Evolutionary conservation across 2,329 filamentous ascomycete genomes (phyloP).

Genomic region (Trichoderma brevicompactum): DNA sequence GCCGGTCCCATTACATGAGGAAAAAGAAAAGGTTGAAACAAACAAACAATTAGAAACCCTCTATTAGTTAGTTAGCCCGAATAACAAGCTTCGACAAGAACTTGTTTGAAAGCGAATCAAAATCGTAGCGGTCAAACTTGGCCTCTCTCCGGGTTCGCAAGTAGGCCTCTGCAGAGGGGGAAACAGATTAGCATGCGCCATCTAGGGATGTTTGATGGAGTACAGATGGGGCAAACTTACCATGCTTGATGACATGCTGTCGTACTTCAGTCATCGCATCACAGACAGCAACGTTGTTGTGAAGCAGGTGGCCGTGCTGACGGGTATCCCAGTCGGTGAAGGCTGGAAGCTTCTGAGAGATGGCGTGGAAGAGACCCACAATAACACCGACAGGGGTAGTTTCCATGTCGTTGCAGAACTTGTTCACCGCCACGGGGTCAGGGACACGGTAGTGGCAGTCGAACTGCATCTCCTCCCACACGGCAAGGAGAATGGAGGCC

Average conservation of each 20-base stretch:
- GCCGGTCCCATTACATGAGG: constrained; percentile 29
- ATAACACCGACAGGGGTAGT: constrained; percentile 94
- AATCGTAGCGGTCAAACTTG: constrained; percentile 89
- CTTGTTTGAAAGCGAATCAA: constrained; percentile 95
- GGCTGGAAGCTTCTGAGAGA: constrained; percentile 91
- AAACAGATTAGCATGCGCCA: constrained; percentile 33
- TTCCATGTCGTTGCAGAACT: constrained; percentile 98
- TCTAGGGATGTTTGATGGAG: not conserved
- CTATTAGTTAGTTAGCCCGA: constrained; percentile 72
- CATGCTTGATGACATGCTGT: constrained; percentile 89
- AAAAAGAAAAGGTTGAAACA: not conserved
- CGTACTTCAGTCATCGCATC: constrained; percentile 96
- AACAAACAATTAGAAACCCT: constrained; percentile 4
- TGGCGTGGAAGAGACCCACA: constrained; percentile 94
- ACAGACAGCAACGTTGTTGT: constrained; percentile 90
- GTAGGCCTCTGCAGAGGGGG: constrained; percentile 73
- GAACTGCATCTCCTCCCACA: constrained; percentile 99
- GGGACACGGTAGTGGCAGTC: constrained; percentile 95
- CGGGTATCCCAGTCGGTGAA: constrained; percentile 93
- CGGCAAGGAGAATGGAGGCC: constrained; percentile 86
- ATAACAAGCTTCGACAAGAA: constrained; percentile 96
- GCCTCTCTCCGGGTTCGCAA: constrained; percentile 77
- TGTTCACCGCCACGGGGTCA: constrained; percentile 80
- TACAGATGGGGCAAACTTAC: constrained; percentile 57
- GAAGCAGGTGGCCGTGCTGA: constrained; percentile 87